phyloP scores from a whole-genome alignment of 106 monocot species.

The Dendrobium huoshanense region DNA sequence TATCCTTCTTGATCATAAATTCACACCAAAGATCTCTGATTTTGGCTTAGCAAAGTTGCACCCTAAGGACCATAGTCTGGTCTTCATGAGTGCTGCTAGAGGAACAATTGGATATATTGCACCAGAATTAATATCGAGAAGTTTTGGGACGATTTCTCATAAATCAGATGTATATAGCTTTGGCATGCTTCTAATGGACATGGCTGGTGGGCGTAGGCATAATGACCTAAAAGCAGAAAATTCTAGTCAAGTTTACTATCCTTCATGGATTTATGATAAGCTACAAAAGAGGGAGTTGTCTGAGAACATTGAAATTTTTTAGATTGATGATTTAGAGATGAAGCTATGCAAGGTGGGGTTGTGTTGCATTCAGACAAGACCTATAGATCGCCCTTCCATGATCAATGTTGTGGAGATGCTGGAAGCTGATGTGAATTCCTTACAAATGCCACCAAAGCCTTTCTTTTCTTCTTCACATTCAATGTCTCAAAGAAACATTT shows the following conservation, averaged over 20 bases:
- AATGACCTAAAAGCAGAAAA: neutral
- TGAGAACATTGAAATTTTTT: no score
- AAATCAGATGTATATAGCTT: constrained; percentile 15
- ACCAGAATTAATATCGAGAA: constrained; percentile 4
- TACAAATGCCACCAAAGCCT: neutral
- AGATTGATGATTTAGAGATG: neutral
- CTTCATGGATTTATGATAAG: neutral
- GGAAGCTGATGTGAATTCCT: no score
- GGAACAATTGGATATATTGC: constrained; percentile 5
- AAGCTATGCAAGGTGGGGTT: neutral
- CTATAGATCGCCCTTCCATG: neutral
- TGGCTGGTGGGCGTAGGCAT: neutral
- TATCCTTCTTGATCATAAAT: neutral
- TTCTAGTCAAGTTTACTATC: neutral
- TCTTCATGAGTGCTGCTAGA: neutral
- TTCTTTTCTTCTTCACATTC: neutral
- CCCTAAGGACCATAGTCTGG: neutral
- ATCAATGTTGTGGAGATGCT: neutral
- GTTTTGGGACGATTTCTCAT: constrained; percentile 6
- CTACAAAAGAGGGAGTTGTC: neutral
- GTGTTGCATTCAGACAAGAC: neutral
- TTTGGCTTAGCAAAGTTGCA: constrained; percentile 7
- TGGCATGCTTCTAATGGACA: constrained; percentile 14
- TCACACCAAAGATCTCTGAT: constrained; percentile 9
- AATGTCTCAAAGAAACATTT: neutral